Conservation (phyloP, 306 rosid genomes). For the Gleditsia sinensis region DNA sequence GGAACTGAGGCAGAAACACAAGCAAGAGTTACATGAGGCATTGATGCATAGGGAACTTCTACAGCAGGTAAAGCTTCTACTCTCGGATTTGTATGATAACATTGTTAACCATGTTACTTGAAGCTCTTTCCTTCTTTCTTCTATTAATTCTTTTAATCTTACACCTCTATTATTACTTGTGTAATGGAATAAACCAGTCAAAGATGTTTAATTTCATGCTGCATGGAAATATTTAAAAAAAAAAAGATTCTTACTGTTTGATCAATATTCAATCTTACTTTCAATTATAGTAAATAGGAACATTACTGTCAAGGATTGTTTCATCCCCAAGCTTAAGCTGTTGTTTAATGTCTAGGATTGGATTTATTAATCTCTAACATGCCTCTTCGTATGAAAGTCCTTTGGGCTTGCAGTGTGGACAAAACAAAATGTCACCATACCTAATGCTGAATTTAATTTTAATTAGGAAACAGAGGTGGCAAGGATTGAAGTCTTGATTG, state of each 20-base stretch:
- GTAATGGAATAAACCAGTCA: slow-evolving; percentile 12
- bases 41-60: slow-evolving; percentile 81
- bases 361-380: no score
- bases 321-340: no score
- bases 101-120: slow-evolving; percentile 7
- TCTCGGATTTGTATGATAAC: slow-evolving; percentile 8
- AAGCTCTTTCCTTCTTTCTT: not conserved
- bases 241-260: not conserved
- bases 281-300: not conserved
- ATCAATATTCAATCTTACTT: not conserved
- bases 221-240: not conserved
- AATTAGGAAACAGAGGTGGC: no score
- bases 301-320: no score
- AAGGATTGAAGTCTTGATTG: no score
- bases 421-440: no score
- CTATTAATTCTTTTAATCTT: slow-evolving; percentile 16
- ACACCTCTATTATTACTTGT: not conserved
- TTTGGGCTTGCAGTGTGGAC: no score
- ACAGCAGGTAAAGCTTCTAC: slow-evolving; percentile 73
- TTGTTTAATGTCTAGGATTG: no score
- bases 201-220: slow-evolving; percentile 23
- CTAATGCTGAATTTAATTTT: no score
- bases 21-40: slow-evolving; percentile 91
- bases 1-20: slow-evolving; percentile 79
- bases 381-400: no score